These are phyloP conservation scores for Areca catechu DNA, from an alignment of 176 grass and related monocot species.

Conservation along the genomic window DNA sequence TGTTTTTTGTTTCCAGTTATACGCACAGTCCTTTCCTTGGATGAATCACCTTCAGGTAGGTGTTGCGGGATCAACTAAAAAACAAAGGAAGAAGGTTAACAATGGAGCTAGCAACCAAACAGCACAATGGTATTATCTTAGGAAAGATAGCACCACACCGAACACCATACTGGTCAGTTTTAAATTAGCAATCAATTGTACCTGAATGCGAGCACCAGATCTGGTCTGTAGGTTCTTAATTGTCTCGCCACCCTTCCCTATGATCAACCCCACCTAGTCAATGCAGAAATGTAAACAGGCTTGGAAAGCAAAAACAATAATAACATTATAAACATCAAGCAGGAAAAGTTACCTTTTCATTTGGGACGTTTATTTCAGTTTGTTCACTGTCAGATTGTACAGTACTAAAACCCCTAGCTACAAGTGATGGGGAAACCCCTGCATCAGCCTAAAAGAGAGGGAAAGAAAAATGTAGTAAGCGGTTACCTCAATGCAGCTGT, in stretches of 20 bases:
- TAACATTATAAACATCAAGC: neutral
- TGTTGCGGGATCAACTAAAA: conserved; percentile 80
- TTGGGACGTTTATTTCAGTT: conserved; percentile 80
- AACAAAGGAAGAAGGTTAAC: conserved; percentile 1
- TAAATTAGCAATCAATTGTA: conserved; percentile 6
- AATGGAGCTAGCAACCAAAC: too few relatives aligned
- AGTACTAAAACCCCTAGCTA: conserved; percentile 69
- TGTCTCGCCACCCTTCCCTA: conserved; percentile 89
- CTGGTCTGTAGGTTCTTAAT: conserved; percentile 79
- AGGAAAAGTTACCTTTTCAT: conserved; percentile 58
- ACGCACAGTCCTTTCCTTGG: conserved; percentile 72
- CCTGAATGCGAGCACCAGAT: conserved; percentile 96
- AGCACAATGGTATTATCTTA: too few relatives aligned
- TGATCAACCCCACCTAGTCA: conserved; percentile 73
- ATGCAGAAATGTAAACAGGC: neutral
- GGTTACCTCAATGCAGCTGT: too few relatives aligned
- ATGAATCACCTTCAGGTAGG: conserved; percentile 61
- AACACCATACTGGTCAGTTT: too few relatives aligned
- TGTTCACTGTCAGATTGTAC: conserved; percentile 56
- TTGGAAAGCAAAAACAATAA: conserved; percentile 9
- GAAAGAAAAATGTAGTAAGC: neutral
- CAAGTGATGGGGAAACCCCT: conserved; percentile 79
- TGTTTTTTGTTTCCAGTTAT: conserved; percentile 86
- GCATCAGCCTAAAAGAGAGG: conserved; percentile 55
- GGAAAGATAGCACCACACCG: too few relatives aligned